Evolutionary conservation across 129 eudicot genomes (phyloP), one percentile per base, ranked within the genome.

Genomic region (Deinandra increscens): DNA sequence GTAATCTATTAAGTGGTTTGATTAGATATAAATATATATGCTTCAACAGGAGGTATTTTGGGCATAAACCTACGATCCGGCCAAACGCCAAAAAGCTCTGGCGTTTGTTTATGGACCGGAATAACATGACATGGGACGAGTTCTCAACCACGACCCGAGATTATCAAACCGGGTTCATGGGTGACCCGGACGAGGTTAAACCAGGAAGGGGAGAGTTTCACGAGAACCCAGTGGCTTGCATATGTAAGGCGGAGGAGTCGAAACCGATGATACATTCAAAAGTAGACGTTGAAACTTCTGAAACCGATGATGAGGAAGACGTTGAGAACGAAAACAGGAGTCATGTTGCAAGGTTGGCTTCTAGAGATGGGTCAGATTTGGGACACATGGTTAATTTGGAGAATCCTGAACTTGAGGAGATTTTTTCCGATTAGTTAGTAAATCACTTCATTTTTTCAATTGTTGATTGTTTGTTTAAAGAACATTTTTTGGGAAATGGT

Each of bases 61-160:
- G 96, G 60, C 96, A 88, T 79, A 88, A 85, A 54, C 89, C 87
- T 59, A 88, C 91, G 4, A 79, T 88, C 17, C 87, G 96, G 0
- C 96, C 96, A 9, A 88, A 88, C 45, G 82, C 91, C 37, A 88
- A 88, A 63, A 88, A 83, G 33, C 87, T 88, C n/a, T 79, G 67
- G 59, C 76, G 49, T 22, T 18, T 85, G 72, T 83, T 88, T 58
- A 36, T 76, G 44, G 80, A 85, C 41, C 75, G 85, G 20, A 29
- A 75, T 34, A 85, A 80, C 54, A 85, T 79, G 85, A 80, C 84
- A 12, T 85, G 91, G 96, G 85, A 79, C 39, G 87, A 81, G 18
- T 88, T 88, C 70, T 64, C 77, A 13, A 83, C 78, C 4, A 73
- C 74, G 43, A 81, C 87, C 7, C 76, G 69, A 72, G 65, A 69